phyloP scores from a whole-genome alignment of 2,329 filamentous ascomycete genomes.

The Ascochyta pisi region DNA sequence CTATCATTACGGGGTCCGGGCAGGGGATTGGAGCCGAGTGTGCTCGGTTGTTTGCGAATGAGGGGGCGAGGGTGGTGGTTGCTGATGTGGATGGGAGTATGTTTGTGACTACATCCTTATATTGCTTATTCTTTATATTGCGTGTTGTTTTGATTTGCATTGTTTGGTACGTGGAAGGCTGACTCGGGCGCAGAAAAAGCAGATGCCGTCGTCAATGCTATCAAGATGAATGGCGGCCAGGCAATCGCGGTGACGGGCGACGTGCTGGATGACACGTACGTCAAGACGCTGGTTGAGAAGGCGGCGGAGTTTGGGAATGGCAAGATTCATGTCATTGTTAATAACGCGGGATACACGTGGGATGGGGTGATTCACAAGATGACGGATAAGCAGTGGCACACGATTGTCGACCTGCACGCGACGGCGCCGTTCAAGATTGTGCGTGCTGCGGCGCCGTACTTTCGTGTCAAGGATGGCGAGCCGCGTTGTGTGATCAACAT shows the following conservation, averaged over 20 bases:
- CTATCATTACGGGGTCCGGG: constrained; percentile 85
- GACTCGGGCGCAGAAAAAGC: constrained; percentile 66
- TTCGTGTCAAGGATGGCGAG: constrained; percentile 84
- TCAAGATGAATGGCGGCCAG: constrained; percentile 70
- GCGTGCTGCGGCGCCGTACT: constrained; percentile 80
- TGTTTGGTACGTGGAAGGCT: neutral
- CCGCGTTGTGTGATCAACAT: constrained; percentile 84
- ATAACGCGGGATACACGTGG: constrained; percentile 93
- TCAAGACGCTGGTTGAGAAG: constrained; percentile 73
- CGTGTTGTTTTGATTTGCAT: too few relatives aligned
- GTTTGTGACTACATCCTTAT: neutral
- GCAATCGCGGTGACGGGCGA: constrained; percentile 80
- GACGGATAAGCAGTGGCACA: constrained; percentile 90
- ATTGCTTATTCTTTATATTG: too few relatives aligned
- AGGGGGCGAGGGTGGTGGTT: constrained; percentile 84
- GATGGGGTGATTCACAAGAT: constrained; percentile 93
- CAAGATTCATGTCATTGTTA: constrained; percentile 90
- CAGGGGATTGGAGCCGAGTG: constrained; percentile 90
- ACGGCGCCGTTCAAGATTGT: constrained; percentile 87
- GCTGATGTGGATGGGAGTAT: constrained; percentile 79
- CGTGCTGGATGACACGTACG: constrained; percentile 73
- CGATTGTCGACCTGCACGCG: constrained; percentile 81
- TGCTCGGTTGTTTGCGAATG: constrained; percentile 82
- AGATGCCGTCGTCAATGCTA: constrained; percentile 69
- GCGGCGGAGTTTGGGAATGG: constrained; percentile 81